phyloP scores from a whole-genome alignment of 352 stramenopile genomes.

The Thalassiosira ordinaria region DNA sequence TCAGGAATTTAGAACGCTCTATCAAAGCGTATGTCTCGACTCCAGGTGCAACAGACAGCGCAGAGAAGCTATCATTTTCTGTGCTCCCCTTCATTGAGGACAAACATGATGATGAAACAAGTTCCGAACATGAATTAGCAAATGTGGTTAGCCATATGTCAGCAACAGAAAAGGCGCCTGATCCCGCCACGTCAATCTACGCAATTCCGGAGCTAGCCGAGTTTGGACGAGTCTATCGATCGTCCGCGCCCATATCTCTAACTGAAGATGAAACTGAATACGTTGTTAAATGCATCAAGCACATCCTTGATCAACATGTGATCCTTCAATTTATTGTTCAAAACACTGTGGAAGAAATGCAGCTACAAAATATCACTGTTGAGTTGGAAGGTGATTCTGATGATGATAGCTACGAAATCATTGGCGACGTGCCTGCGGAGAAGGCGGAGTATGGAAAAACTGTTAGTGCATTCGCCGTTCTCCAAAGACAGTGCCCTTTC shows the following conservation, averaged over 20 bases:
- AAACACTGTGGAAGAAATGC: slow-evolving; percentile 99
- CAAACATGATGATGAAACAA: slow-evolving; percentile 29
- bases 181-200: slow-evolving; percentile 92
- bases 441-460: slow-evolving; percentile 93
- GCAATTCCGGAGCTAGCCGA: slow-evolving; percentile 95
- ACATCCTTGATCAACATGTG: slow-evolving; percentile 96
- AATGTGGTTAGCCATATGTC: slow-evolving; percentile 48
- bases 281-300: slow-evolving; percentile 95
- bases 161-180: slow-evolving; percentile 3
- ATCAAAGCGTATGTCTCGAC: slow-evolving; percentile 76
- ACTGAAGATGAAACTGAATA: slow-evolving; percentile 98
- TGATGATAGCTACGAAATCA: slow-evolving; percentile 91
- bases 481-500: slow-evolving; percentile 89
- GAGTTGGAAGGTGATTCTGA: slow-evolving; percentile 92
- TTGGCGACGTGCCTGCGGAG: slow-evolving; percentile 89
- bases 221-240: slow-evolving; percentile 93
- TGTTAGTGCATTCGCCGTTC: slow-evolving; percentile 92
- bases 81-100: slow-evolving; percentile 81
- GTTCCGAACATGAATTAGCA: slow-evolving; percentile 8
- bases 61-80: slow-evolving; percentile 70
- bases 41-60: slow-evolving; percentile 63
- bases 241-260: slow-evolving; percentile 89
- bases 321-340: slow-evolving; percentile 97
- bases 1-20: slow-evolving; percentile 79
- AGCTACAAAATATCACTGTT: slow-evolving; percentile 92